phyloP scores from a whole-genome alignment of 2,329 filamentous ascomycete genomes.

The Cryphonectria japonica region DNA sequence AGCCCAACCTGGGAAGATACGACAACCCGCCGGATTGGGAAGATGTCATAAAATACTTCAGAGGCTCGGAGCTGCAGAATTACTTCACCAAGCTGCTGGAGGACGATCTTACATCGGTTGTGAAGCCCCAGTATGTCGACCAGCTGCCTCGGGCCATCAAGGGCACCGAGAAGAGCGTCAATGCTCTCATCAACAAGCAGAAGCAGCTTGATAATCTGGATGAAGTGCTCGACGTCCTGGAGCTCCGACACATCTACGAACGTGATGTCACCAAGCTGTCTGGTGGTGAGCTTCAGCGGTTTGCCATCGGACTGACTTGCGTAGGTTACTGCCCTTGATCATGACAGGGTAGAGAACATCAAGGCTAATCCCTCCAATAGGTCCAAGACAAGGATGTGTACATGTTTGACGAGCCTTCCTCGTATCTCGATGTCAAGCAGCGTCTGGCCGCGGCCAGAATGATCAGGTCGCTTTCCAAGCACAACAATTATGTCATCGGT shows the following conservation, averaged over 20 bases:
- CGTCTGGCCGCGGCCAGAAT: slow-evolving; percentile 89
- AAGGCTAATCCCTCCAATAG: slow-evolving; percentile 12
- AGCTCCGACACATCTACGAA: slow-evolving; percentile 86
- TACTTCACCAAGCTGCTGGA: slow-evolving; percentile 99
- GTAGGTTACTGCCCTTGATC: slow-evolving; percentile 44
- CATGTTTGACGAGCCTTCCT: slow-evolving; percentile 99
- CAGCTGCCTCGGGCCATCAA: slow-evolving; percentile 94
- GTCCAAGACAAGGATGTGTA: slow-evolving; percentile 52
- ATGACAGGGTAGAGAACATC: not conserved
- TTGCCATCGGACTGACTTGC: slow-evolving; percentile 93
- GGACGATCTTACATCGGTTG: slow-evolving; percentile 94
- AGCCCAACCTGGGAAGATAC: slow-evolving; percentile 93
- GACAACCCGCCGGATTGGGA: slow-evolving; percentile 99
- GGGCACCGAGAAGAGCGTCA: slow-evolving; percentile 78
- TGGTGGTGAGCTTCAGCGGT: slow-evolving; percentile 97
- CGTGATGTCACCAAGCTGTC: slow-evolving; percentile 90
- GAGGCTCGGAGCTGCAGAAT: slow-evolving; percentile 96
- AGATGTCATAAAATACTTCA: slow-evolving; percentile 97
- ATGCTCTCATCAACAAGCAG: slow-evolving; percentile 75
- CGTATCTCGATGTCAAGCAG: slow-evolving; percentile 99
- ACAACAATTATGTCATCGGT: slow-evolving; percentile 88
- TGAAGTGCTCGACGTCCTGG: slow-evolving; percentile 79
- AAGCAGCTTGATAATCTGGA: slow-evolving; percentile 78
- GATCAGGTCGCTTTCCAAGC: slow-evolving; percentile 86
- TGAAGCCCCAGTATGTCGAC: slow-evolving; percentile 99